Evolutionary conservation across 352 stramenopile genomes (phyloP), one percentile per base, ranked within the genome.

Genomic region (Phytophthora colocasiae): DNA sequence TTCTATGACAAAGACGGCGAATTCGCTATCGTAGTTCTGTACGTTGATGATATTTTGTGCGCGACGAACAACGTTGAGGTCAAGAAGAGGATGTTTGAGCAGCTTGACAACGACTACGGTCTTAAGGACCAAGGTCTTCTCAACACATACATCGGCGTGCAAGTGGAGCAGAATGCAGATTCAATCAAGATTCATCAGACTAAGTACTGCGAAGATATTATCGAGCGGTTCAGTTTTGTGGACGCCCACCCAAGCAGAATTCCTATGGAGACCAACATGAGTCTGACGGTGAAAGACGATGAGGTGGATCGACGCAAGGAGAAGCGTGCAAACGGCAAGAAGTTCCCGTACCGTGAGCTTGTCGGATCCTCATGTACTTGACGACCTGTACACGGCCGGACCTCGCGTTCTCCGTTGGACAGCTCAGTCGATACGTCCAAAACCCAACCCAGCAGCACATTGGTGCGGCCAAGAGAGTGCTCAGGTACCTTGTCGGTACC

Each of bases 381-480:
- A 22, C 14, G 4, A 22, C 38, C 38, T 43, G 38, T 19, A 22
- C 38, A 15, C 10, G 38, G 11, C 40, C 40, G 6, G 40, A 46
- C 14, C 17, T 54, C 2, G 47, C 47, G 4, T 54, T 8, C 26
- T 4, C 10, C 0, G 45, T 63, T 6, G 45, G 45, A 6, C 36
- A 63, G 9, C 24, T 63, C 1, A 63, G 44, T 26, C 3, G 45
- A 24, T 55, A 50, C 15, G 56, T 63, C 5, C 45, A 63, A 11
- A 40, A 49, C 3, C 31, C 31, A n/a, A 53, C 54, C 0, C 29
- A 54, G 15, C 54, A 53, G 22, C 43, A 62, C 2, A 62, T 62
- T 29, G 52, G 41, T 12, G 19, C 43, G 8, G 41, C 54, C 10
- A 59, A 59, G 9, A 1, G 52, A 8, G 36, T 57, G 4, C 14